Conservation (phyloP, 805 yeast genomes). For the Hanseniaspora meyeri region DNA sequence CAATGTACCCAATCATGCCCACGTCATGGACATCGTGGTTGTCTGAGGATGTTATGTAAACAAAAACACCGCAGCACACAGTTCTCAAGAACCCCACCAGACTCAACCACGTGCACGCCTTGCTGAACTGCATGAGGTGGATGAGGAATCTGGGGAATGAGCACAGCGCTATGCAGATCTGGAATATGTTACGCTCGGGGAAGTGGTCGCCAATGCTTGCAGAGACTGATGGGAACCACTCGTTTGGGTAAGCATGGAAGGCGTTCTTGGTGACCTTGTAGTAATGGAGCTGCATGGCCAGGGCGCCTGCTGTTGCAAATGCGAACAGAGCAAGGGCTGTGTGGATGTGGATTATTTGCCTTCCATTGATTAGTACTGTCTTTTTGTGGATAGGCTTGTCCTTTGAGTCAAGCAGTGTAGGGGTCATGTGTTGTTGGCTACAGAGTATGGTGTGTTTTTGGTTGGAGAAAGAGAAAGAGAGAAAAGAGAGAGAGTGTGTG, state of each 20-base stretch:
- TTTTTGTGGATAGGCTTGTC: not conserved
- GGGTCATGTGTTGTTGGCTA: not conserved
- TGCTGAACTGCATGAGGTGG: slow-evolving; percentile 34
- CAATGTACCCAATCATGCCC: slow-evolving; percentile 83
- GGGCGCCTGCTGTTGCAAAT: slow-evolving; percentile 57
- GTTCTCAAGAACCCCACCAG: slow-evolving; percentile 74
- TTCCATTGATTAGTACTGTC: not conserved
- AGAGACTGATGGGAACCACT: slow-evolving; percentile 96
- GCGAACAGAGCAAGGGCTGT: slow-evolving; percentile 61
- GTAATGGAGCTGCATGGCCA: slow-evolving; percentile 71
- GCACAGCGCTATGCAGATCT: slow-evolving; percentile 79
- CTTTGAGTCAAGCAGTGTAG: not conserved
- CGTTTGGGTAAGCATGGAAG: slow-evolving; percentile 84
- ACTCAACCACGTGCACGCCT: slow-evolving; percentile 24
- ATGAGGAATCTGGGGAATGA: slow-evolving; percentile 81
- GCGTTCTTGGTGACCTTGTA: slow-evolving; percentile 80
- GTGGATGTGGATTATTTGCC: slow-evolving; percentile 38
- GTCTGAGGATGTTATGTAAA: slow-evolving; percentile 90
- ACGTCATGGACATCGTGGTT: slow-evolving; percentile 94
- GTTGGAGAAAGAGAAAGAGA: not conserved
- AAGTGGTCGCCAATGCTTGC: slow-evolving; percentile 95
- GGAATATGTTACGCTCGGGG: slow-evolving; percentile 90
- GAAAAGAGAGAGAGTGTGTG: too few relatives aligned
- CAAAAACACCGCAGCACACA: slow-evolving; percentile 97
- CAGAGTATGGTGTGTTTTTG: not conserved